Evolutionary conservation across 176 grass and related monocot genomes (phyloP).

Genomic region (Pontederia paniculata): DNA sequence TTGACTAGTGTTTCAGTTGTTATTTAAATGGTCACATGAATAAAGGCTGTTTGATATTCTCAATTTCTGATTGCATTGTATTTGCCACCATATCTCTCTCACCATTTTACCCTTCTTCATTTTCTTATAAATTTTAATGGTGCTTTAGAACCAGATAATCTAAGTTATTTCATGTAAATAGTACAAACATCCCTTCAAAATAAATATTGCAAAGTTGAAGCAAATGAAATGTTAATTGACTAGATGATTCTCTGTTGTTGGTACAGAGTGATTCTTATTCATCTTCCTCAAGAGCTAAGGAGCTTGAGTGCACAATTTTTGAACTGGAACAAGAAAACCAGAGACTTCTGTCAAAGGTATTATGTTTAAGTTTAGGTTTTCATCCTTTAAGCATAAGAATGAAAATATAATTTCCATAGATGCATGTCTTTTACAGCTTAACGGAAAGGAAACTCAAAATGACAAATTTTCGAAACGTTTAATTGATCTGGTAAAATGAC

Average conservation of each 20-base stretch:
- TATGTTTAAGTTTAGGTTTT: not conserved
- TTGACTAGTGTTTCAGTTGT: too few relatives aligned
- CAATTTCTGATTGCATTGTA: too few relatives aligned
- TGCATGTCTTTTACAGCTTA: conserved; percentile 31
- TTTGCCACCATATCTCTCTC: too few relatives aligned
- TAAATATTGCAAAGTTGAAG: too few relatives aligned
- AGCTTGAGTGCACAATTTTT: conserved; percentile 52
- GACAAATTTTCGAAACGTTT: conserved; percentile 55
- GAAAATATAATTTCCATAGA: not conserved
- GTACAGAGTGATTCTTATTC: conserved; percentile 32
- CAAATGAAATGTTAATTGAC: not conserved
- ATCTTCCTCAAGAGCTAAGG: conserved; percentile 41
- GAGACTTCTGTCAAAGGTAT: conserved; percentile 55
- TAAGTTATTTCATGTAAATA: too few relatives aligned
- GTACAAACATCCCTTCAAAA: too few relatives aligned
- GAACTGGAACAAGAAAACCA: conserved; percentile 58
- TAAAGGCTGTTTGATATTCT: too few relatives aligned
- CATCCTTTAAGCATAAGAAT: not conserved
- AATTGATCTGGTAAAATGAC: conserved; percentile 50
- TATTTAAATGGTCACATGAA: too few relatives aligned
- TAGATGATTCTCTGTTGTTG: conserved; percentile 16
- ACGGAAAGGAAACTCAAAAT: conserved; percentile 65
- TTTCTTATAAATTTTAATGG: too few relatives aligned
- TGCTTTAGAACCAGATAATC: too few relatives aligned
- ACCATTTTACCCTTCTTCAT: too few relatives aligned